phyloP scores from a whole-genome alignment of 2,329 filamentous ascomycete genomes.

The Cytospora leucostoma region DNA sequence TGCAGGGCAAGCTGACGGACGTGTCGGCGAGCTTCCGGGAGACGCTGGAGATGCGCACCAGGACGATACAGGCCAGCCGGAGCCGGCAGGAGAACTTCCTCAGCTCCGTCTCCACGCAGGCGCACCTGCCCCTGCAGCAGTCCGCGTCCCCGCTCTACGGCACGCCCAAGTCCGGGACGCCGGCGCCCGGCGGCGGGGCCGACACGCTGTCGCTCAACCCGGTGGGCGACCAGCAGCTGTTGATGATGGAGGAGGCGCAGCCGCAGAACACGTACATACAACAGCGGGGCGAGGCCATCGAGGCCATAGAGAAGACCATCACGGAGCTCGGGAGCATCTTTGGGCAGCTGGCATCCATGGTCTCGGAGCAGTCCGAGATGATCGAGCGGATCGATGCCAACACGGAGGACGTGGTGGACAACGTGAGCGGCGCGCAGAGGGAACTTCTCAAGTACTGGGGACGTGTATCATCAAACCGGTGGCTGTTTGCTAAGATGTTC shows the following conservation, averaged over 20 bases:
- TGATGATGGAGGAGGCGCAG: slow-evolving; percentile 92
- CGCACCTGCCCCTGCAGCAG: slow-evolving; percentile 67
- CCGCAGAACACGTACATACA: slow-evolving; percentile 87
- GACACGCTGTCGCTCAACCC: slow-evolving; percentile 86
- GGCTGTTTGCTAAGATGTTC: slow-evolving; percentile 81
- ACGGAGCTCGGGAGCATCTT: slow-evolving; percentile 89
- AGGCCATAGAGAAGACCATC: slow-evolving; percentile 95
- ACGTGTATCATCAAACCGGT: slow-evolving; percentile 89
- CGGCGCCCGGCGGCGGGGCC: slow-evolving; percentile 56
- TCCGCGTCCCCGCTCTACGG: slow-evolving; percentile 87
- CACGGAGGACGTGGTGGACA: slow-evolving; percentile 96
- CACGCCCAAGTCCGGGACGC: slow-evolving; percentile 68
- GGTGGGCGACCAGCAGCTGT: slow-evolving; percentile 78
- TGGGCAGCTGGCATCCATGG: slow-evolving; percentile 93
- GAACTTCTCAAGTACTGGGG: slow-evolving; percentile 98
- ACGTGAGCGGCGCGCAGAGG: slow-evolving; percentile 93
- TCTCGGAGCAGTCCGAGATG: slow-evolving; percentile 96
- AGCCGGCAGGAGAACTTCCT: slow-evolving; percentile 96
- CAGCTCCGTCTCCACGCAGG: slow-evolving; percentile 79
- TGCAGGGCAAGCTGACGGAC: slow-evolving; percentile 89
- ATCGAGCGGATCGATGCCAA: slow-evolving; percentile 97
- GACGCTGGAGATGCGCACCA: slow-evolving; percentile 91
- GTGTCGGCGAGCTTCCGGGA: slow-evolving; percentile 97
- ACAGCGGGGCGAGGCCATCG: slow-evolving; percentile 91
- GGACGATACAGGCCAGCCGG: slow-evolving; percentile 94